Base-by-base conservation (phyloP, 805 yeast species). In the Saccharomycopsis fermentans region DNA sequence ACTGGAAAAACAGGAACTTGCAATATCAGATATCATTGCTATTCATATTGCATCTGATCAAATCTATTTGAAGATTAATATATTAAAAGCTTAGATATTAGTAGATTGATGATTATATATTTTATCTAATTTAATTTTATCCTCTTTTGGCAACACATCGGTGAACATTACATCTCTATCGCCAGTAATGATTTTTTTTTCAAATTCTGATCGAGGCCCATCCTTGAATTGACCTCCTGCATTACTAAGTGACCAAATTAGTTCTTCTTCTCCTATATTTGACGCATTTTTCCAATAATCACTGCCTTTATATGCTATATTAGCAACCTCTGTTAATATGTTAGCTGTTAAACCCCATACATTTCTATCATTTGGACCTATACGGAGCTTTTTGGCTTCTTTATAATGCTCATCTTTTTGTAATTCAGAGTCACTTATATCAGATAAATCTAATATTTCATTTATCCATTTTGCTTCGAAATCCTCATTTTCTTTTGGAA, bases 281-380 rank as follows among this genome's bases (percentile, higher is more conserved):
- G 12, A 21, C 27, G 36, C 47, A 2, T 66, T 54, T 8, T 59
- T 57, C 60, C 66, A 76, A 6, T 59, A 59, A 24, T 69, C 61
- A 56, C 68, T 61, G 43, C 73, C 73, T 64, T 80, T 62, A 65
- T 81, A 79, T 3, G 79, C 72, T 9, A 86, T 74, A 58, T 76
- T 77, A 1, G 90, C 84, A 32, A 87, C 66, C 67, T 87, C 92
- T 65, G 81, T 87, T n/a, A 87, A 67, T 9, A 87, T 86, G 66
- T 85, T 86, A 2, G 91, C 92, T 0, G 94, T 87, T 39, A 87
- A 71, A 0, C 95, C 95, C 95, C 94, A 87, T 4, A 87, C 83
- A 65, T 86, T 87, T 65, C 86, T 81, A 40, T 83, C 77, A 58
- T 77, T 74, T 51, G 71, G 47, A 8, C 60, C 59, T 1, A 61